phyloP scores from a whole-genome alignment of 2,329 filamentous ascomycete species.

The Colletotrichum sidae region DNA sequence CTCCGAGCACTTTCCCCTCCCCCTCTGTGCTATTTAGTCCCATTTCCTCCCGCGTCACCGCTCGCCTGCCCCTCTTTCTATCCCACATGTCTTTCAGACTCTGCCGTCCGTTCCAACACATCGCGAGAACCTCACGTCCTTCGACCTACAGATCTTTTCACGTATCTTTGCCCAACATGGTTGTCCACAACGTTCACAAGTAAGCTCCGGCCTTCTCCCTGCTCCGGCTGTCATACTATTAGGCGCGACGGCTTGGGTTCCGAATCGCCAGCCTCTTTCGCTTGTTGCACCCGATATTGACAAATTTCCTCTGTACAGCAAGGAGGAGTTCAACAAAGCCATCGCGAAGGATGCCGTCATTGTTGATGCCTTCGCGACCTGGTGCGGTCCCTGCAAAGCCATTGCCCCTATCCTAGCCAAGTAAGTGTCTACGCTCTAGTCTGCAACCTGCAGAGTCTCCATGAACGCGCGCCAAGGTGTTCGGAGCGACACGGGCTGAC shows the following conservation, averaged over 20 bases:
- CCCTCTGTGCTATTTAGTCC: conserved; percentile 22
- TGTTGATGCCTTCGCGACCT: conserved; percentile 86
- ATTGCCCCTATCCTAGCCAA: conserved; percentile 82
- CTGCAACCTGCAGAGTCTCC: too few species aligned
- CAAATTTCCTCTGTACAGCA: too few species aligned
- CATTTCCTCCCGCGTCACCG: conserved; percentile 23
- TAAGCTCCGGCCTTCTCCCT: too few species aligned
- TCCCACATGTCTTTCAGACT: conserved; percentile 32
- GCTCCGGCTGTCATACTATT: too few species aligned
- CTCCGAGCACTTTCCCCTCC: conserved; percentile 9
- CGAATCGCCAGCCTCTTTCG: too few species aligned
- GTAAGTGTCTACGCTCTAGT: too few species aligned
- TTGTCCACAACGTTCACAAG: conserved; percentile 57
- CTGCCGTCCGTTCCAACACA: conserved; percentile 32
- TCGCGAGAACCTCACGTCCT: conserved; percentile 26
- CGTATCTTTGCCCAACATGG: conserved; percentile 54
- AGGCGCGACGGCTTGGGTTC: too few species aligned
- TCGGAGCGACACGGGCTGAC: conserved; percentile 9
- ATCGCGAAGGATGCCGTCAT: too few species aligned
- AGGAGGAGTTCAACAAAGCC: too few species aligned
- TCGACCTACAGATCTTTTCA: conserved; percentile 43
- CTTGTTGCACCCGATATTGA: too few species aligned
- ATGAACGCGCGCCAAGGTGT: too few species aligned
- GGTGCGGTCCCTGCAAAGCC: conserved; percentile 96
- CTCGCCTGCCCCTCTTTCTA: conserved; percentile 1